These are phyloP conservation scores for Ceratocystis cacaofunesta DNA, from an alignment of 2,329 filamentous ascomycete genomes.

Conservation along the genomic window DNA sequence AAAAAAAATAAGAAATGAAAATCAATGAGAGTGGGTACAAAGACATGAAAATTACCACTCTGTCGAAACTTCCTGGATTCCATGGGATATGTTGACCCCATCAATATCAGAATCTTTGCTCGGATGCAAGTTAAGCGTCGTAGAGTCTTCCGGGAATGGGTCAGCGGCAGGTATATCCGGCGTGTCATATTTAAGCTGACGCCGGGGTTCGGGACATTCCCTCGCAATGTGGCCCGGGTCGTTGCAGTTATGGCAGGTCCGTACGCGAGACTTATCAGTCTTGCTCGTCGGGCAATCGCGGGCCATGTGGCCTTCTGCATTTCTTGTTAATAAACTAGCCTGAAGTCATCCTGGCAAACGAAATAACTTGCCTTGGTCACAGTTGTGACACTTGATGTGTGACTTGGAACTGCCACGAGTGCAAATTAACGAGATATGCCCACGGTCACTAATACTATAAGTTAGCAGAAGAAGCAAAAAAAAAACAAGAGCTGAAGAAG, in stretches of 20 bases:
- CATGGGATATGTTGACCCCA: neutral
- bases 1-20: too few species aligned
- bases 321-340: neutral
- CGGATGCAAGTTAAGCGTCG: neutral
- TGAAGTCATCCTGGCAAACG: too few species aligned
- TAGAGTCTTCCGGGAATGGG: neutral
- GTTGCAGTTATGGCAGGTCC: conserved; percentile 52
- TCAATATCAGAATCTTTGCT: neutral
- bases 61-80: too few species aligned
- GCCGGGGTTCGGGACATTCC: conserved; percentile 37
- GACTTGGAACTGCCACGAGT: neutral
- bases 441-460: neutral
- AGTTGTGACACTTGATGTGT: neutral
- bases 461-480: neutral
- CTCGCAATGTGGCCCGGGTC: conserved; percentile 50
- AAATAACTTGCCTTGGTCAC: neutral
- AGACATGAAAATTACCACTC: neutral
- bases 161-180: neutral
- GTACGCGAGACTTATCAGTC: conserved; percentile 23
- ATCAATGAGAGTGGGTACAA: too few species aligned
- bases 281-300: neutral
- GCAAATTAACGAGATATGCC: neutral
- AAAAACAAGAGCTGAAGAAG: neutral
- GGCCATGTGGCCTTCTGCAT: neutral
- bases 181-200: neutral